Conservation (phyloP, 441 rosid species). For the Adansonia grandidieri region DNA sequence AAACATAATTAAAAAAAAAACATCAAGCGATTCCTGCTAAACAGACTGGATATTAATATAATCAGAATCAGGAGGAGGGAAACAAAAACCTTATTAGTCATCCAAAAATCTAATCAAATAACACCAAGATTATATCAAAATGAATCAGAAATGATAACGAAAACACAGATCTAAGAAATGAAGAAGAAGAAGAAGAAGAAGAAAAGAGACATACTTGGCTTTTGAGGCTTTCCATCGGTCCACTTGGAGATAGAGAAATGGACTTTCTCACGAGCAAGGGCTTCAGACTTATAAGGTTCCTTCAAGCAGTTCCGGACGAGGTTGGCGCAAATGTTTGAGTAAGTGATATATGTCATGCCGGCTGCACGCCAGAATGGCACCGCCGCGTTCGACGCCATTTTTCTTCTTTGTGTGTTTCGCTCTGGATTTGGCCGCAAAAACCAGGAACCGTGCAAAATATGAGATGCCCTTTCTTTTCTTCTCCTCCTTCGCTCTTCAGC, state of each 20-base stretch:
- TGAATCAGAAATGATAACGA: not conserved
- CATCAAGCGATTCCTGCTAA: not conserved
- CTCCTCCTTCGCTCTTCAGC: too few relatives aligned
- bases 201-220: slow-evolving; percentile 66
- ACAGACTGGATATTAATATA: not conserved
- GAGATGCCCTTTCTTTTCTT: not conserved
- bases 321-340: slow-evolving; percentile 86
- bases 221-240: slow-evolving; percentile 76
- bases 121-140: not conserved
- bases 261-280: slow-evolving; percentile 79
- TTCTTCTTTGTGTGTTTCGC: not conserved
- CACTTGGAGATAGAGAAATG: slow-evolving; percentile 78
- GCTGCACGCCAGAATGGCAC: slow-evolving; percentile 93
- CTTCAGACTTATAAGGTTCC: slow-evolving; percentile 73
- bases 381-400: slow-evolving; percentile 84
- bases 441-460: not conserved
- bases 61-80: not conserved
- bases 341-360: slow-evolving; percentile 84
- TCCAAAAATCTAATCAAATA: slow-evolving; percentile 2
- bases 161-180: not conserved
- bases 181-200: not conserved
- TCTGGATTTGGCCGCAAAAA: not conserved
- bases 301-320: slow-evolving; percentile 88
- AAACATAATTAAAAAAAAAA: not conserved
- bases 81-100: not conserved